Conservation (phyloP, 148 eudicot genomes). For the Oxyria digyna region DNA sequence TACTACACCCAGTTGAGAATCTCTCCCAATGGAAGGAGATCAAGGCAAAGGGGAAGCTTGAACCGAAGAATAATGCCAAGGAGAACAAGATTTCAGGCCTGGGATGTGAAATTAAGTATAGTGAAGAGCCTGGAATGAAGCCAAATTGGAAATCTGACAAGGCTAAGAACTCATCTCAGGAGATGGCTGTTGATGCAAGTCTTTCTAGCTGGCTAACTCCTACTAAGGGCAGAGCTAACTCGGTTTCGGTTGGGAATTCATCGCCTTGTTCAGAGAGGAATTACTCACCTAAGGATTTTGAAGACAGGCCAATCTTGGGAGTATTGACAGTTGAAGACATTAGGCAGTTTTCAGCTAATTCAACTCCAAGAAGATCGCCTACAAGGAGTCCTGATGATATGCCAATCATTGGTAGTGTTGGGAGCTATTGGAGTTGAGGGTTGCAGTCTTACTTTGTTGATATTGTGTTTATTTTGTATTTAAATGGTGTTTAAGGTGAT, state of each 20-base stretch:
- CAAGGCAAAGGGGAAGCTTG: conserved; percentile 18
- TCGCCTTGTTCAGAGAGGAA: conserved; percentile 14
- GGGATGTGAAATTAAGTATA: too few relatives aligned
- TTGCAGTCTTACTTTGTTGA: not conserved
- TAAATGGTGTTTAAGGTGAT: too few relatives aligned
- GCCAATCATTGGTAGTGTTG: conserved; percentile 49
- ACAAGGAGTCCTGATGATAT: conserved; percentile 35
- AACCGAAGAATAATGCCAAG: conserved; percentile 22
- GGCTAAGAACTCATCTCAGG: not conserved
- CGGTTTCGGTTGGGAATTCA: conserved; percentile 34
- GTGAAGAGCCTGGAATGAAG: not conserved
- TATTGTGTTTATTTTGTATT: too few relatives aligned
- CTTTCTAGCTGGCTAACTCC: conserved; percentile 54
- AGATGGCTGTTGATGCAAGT: conserved; percentile 40
- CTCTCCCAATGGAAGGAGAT: conserved; percentile 34
- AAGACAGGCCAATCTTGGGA: conserved; percentile 48
- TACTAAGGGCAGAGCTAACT: conserved; percentile 19
- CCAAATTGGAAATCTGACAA: not conserved
- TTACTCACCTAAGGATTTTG: conserved; percentile 26
- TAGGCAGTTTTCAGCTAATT: conserved; percentile 26
- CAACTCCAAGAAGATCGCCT: conserved; percentile 32
- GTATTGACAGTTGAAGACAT: conserved; percentile 40
- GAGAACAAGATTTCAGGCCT: conserved; percentile 25
- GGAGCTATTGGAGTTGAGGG: conserved; percentile 48
- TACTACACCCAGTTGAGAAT: conserved; percentile 46